phyloP scores from a whole-genome alignment of 352 stramenopile genomes.

The Phytophthora sp. region DNA sequence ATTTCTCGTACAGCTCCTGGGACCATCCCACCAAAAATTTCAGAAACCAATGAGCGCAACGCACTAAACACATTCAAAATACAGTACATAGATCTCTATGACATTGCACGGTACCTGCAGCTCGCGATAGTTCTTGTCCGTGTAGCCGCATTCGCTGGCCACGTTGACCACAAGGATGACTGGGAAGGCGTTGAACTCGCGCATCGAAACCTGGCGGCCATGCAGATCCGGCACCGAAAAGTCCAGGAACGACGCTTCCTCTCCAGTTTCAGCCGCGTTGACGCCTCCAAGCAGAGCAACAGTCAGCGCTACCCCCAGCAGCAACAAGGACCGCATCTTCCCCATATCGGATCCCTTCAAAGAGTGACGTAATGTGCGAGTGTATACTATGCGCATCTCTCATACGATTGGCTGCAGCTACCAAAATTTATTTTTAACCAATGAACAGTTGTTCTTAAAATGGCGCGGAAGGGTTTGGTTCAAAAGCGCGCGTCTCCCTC shows the following conservation, averaged over 20 bases:
- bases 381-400: not conserved
- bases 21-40: not conserved
- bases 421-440: not conserved
- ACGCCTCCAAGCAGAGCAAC: constrained; percentile 3
- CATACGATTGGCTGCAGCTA: constrained; percentile 26
- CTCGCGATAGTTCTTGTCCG: constrained; percentile 82
- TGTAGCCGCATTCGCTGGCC: constrained; percentile 81
- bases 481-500: constrained; percentile 10
- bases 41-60: not conserved
- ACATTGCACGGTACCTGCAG: constrained; percentile 48
- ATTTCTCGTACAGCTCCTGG: constrained; percentile 80
- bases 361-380: not conserved
- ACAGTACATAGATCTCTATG: not conserved
- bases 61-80: not conserved
- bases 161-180: constrained; percentile 87
- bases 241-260: constrained; percentile 53
- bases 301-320: constrained; percentile 21
- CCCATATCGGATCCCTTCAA: constrained; percentile 13
- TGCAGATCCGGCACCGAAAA: constrained; percentile 63
- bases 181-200: constrained; percentile 53
- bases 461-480: constrained; percentile 21
- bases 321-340: constrained; percentile 19
- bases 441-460: constrained; percentile 21
- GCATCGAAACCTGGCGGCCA: constrained; percentile 53
- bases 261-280: not conserved